A percentile compares a stretch with the other conserved stretches of the same genome.
Conservation (phyloP, 768 basidiomycete species). For the Boletus reticulatus region DNA sequence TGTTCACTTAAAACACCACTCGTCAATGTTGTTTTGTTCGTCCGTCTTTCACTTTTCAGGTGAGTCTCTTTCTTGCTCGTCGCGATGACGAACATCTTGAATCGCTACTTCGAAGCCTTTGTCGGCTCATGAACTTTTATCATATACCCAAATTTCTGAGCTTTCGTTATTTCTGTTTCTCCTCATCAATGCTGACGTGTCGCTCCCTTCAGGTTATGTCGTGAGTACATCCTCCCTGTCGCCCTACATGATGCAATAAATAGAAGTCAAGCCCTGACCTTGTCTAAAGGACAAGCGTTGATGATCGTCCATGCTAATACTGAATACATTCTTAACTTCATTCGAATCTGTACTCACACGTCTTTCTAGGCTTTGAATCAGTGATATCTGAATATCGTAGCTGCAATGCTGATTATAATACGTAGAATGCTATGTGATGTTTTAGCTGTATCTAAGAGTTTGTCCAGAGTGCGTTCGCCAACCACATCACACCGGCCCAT, state of each 20-base stretch:
- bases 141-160: constrained; percentile 95
- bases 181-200: constrained; percentile 12
- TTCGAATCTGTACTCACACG: constrained; percentile 18
- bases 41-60: not conserved
- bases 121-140: constrained; percentile 61
- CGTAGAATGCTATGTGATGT: constrained; percentile 1
- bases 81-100: constrained; percentile 66
- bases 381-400: not conserved
- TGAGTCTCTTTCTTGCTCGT: constrained; percentile 29
- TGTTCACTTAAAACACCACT: constrained; percentile 20
- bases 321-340: constrained; percentile 38
- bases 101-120: constrained; percentile 84
- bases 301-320: constrained; percentile 92
- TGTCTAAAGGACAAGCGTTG: constrained; percentile 70
- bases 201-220: not conserved
- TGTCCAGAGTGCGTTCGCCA: constrained; percentile 60
- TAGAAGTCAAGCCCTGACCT: constrained; percentile 92
- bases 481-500: constrained; percentile 55
- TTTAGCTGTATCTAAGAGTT: constrained; percentile 19
- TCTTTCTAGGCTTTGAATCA: constrained; percentile 4
- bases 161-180: constrained; percentile 16
- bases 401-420: not conserved
- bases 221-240: constrained; percentile 35
- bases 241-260: constrained; percentile 58
- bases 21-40: not conserved